A percentile compares a stretch with the other conserved stretches of the same genome.
Evolutionary conservation across 1,284 basidiomycete genomes (phyloP).

Genomic region (Agroathelia rolfsii): DNA sequence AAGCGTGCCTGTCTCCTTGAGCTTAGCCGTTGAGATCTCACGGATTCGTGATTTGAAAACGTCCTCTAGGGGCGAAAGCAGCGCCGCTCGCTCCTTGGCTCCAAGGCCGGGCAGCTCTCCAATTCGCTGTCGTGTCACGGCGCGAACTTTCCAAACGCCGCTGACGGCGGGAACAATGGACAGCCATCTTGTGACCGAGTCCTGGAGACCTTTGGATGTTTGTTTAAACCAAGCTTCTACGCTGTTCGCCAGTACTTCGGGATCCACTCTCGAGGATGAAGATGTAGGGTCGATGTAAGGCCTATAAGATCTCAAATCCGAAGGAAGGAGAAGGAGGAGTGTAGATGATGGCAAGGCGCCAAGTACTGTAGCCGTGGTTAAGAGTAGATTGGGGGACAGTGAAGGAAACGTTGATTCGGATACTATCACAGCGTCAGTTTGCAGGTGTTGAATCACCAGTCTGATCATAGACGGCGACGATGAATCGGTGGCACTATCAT

Average conservation of each 20-base stretch:
- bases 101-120: constrained; percentile 29
- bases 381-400: constrained; percentile 43
- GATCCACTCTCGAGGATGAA: constrained; percentile 37
- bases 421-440: constrained; percentile 32
- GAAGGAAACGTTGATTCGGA: constrained; percentile 13
- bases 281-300: constrained; percentile 64
- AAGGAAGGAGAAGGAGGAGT: constrained; percentile 57
- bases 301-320: constrained; percentile 53
- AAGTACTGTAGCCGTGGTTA: constrained; percentile 55
- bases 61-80: constrained; percentile 38
- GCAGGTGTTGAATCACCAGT: constrained; percentile 46
- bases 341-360: constrained; percentile 60
- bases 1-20: constrained; percentile 36
- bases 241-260: constrained; percentile 31
- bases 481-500: constrained; percentile 18
- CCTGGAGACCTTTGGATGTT: constrained; percentile 35
- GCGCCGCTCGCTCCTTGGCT: constrained; percentile 28
- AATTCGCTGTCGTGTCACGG: constrained; percentile 38
- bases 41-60: constrained; percentile 40
- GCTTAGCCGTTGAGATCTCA: constrained; percentile 43
- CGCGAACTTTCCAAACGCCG: constrained; percentile 58
- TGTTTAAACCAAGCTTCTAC: constrained; percentile 52
- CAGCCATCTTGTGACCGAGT: constrained; percentile 46
- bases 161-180: constrained; percentile 41
- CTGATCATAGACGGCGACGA: constrained; percentile 39